Conservation (phyloP, 139 green algal species). For the Chlamydomonas eustigma region DNA sequence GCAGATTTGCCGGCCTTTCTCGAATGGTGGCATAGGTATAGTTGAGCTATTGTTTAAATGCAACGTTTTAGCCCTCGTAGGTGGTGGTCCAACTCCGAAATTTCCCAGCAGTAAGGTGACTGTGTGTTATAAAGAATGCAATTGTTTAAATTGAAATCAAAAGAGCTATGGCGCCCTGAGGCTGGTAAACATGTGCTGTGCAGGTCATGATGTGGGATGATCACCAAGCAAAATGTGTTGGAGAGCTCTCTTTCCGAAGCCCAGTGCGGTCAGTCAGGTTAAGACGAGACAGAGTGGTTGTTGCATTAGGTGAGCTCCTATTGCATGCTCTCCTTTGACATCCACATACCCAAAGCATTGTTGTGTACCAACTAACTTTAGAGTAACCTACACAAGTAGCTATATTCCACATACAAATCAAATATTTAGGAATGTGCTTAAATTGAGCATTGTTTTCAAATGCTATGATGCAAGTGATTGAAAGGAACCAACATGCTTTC, state of each 20-base stretch:
- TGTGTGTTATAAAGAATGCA: neutral
- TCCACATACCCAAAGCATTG: no score
- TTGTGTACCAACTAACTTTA: no score
- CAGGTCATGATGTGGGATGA: conserved; percentile 99
- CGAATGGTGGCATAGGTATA: conserved; percentile 67
- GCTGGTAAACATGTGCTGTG: no score
- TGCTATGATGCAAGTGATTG: no score
- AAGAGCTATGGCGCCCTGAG: no score
- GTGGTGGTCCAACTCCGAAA: conserved; percentile 70
- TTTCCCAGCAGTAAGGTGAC: conserved; percentile 81
- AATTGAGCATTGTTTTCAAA: no score
- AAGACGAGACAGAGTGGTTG: conserved; percentile 85
- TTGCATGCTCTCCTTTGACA: no score
- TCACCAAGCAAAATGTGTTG: conserved; percentile 86
- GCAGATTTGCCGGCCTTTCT: conserved; percentile 82
- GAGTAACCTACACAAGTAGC: no score
- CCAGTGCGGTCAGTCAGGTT: conserved; percentile 81
- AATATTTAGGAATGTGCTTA: no score
- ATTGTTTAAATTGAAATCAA: neutral
- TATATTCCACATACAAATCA: no score
- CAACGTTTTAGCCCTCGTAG: conserved; percentile 94
- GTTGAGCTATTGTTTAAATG: conserved; percentile 96
- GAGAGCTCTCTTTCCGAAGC: conserved; percentile 90
- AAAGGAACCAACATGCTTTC: no score
- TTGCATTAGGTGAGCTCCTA: conserved; percentile 65